Percentiles rank a stretch among this genome's conserved stretches.
These are phyloP conservation scores for Letharia lupina DNA, from an alignment of 495 filamentous ascomycete genomes.

Conservation along the genomic window DNA sequence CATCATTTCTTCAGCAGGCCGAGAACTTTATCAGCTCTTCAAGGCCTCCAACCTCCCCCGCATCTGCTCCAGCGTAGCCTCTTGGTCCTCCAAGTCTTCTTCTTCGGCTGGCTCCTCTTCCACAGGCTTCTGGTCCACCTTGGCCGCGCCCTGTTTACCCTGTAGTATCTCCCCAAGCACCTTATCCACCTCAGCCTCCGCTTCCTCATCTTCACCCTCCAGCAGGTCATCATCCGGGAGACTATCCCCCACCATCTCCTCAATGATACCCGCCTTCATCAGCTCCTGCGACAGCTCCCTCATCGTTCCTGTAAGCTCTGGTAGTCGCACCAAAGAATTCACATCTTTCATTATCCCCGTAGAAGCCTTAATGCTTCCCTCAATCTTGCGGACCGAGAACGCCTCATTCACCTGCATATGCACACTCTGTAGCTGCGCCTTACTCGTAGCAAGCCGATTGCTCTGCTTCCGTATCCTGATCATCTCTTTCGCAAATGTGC, in stretches of 20 bases:
- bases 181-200: conserved; percentile 89
- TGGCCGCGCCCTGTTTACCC: conserved; percentile 64
- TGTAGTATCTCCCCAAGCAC: conserved; percentile 82
- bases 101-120: conserved; percentile 47
- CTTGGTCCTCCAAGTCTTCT: conserved; percentile 74
- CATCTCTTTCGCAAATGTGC: conserved; percentile 81
- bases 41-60: conserved; percentile 80
- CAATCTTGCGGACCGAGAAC: conserved; percentile 91
- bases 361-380: conserved; percentile 77
- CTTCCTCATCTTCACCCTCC: conserved; percentile 82
- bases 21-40: conserved; percentile 57
- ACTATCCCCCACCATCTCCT: conserved; percentile 89
- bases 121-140: conserved; percentile 43
- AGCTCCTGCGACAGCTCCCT: conserved; percentile 77
- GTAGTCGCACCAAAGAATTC: conserved; percentile 73
- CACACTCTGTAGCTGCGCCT: conserved; percentile 87
- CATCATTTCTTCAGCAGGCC: background rate
- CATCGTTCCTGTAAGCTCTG: conserved; percentile 86
- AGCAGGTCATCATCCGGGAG: conserved; percentile 62
- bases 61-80: conserved; percentile 89
- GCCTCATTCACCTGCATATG: conserved; percentile 98
- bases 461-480: conserved; percentile 71
- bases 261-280: conserved; percentile 90
- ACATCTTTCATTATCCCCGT: conserved; percentile 97
- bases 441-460: conserved; percentile 66